Percentiles rank a stretch among this genome's conserved stretches.
Conservation (phyloP, 352 stramenopile genomes). For the Saprolegnia parasitica region DNA sequence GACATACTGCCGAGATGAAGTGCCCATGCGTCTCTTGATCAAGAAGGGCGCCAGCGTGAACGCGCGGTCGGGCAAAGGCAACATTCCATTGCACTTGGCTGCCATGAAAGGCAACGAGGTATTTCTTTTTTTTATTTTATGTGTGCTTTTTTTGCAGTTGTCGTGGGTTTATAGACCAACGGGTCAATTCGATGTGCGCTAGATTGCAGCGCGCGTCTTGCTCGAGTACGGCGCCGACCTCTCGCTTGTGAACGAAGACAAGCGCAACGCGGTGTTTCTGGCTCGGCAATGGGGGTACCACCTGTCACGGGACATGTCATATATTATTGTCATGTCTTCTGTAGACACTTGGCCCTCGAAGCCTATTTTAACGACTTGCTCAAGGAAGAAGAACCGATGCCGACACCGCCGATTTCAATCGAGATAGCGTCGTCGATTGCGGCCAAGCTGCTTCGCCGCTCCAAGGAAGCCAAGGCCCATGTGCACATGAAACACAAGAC, state of each 20-base stretch:
- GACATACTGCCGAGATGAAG: constrained; percentile 52
- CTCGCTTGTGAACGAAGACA: constrained; percentile 70
- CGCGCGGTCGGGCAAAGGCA: constrained; percentile 64
- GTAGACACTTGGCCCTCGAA: constrained; percentile 22
- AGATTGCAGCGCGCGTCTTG: constrained; percentile 48
- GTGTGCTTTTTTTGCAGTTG: too few species aligned
- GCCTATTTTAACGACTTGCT: constrained; percentile 32
- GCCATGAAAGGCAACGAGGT: constrained; percentile 71
- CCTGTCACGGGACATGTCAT: neutral
- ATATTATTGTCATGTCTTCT: neutral
- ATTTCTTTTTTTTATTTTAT: too few species aligned
- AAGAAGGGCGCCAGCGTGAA: constrained; percentile 52
- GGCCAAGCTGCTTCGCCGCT: neutral
- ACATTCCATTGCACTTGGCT: constrained; percentile 69
- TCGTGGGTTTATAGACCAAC: neutral
- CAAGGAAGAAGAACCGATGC: constrained; percentile 19
- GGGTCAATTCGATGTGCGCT: neutral
- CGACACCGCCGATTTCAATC: neutral
- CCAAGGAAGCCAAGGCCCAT: constrained; percentile 5
- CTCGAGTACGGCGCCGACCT: constrained; percentile 53
- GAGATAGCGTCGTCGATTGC: neutral
- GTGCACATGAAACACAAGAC: neutral
- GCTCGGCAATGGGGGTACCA: constrained; percentile 59
- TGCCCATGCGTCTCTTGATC: constrained; percentile 48
- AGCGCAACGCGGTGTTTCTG: constrained; percentile 64